Percentiles rank a stretch among this genome's conserved stretches.
phyloP scores from a whole-genome alignment of 2,329 filamentous ascomycete species.

The Scytalidium sp. region DNA sequence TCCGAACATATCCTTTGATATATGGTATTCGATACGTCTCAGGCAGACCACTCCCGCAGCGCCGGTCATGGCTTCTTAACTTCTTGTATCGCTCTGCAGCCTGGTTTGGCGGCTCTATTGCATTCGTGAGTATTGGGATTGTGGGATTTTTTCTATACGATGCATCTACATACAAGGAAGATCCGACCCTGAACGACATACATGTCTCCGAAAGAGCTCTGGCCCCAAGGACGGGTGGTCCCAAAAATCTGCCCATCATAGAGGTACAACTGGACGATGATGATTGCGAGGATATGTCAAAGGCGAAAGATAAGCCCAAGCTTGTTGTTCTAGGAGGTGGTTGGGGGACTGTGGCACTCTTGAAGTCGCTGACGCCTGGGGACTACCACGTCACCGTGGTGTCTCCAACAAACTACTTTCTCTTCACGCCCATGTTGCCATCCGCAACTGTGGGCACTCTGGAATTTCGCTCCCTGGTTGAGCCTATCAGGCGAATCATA shows the following conservation, averaged over 20 bases:
- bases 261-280: conserved; percentile 88
- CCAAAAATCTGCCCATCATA: conserved; percentile 91
- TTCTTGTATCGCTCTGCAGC: conserved; percentile 69
- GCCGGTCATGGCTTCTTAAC: conserved; percentile 45
- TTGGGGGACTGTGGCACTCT: conserved; percentile 88
- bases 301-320: conserved; percentile 82
- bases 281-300: conserved; percentile 67
- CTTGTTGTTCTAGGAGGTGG: conserved; percentile 91
- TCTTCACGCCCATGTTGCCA: conserved; percentile 97
- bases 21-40: conserved; percentile 35
- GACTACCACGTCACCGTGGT: conserved; percentile 97
- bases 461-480: conserved; percentile 85
- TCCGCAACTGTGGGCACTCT: conserved; percentile 95
- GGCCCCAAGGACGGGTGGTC: conserved; percentile 76
- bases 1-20: conserved; percentile 10
- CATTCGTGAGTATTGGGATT: conserved; percentile 66
- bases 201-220: conserved; percentile 82
- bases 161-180: conserved; percentile 81
- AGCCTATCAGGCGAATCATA: conserved; percentile 86
- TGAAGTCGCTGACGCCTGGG: conserved; percentile 86
- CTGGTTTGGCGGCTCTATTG: conserved; percentile 71
- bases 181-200: conserved; percentile 65
- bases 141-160: conserved; percentile 92
- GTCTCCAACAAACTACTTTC: conserved; percentile 92
- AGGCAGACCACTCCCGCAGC: conserved; percentile 49